Evolutionary conservation across 306 rosid genomes (phyloP).

Genomic region (Fragaria vesca): DNA sequence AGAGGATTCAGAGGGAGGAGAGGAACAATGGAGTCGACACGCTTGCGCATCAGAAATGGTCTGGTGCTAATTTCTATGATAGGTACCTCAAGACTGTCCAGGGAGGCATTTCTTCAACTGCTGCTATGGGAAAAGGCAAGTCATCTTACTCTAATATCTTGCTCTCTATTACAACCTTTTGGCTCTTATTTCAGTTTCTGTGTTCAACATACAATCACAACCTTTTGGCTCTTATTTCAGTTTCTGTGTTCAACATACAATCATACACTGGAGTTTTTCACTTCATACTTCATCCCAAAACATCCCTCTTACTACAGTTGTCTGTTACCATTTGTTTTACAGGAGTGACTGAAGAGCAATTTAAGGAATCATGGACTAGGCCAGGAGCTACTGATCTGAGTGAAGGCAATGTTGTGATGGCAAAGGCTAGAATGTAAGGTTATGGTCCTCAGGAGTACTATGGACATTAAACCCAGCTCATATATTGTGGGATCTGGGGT

Average conservation of each 20-base stretch:
- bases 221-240: neutral
- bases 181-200: neutral
- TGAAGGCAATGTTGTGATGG: slow-evolving; percentile 60
- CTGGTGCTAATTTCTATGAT: slow-evolving; percentile 93
- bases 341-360: slow-evolving; percentile 98
- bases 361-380: slow-evolving; percentile 88
- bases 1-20: slow-evolving; percentile 94
- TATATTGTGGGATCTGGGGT: slow-evolving; percentile 14
- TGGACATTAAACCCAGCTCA: slow-evolving; percentile 15
- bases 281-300: neutral
- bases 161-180: neutral
- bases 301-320: neutral
- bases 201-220: neutral
- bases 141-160: neutral
- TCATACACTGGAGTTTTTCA: neutral
- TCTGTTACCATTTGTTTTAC: slow-evolving; percentile 4
- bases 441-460: slow-evolving; percentile 7
- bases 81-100: slow-evolving; percentile 93
- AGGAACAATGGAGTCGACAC: slow-evolving; percentile 90
- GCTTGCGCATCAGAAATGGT: slow-evolving; percentile 97
- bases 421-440: slow-evolving; percentile 73
- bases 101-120: slow-evolving; percentile 91
- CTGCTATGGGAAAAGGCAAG: slow-evolving; percentile 98
- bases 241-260: neutral
- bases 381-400: slow-evolving; percentile 59